phyloP scores from a whole-genome alignment of 441 rosid genomes.

The Erysimum pusillum region DNA sequence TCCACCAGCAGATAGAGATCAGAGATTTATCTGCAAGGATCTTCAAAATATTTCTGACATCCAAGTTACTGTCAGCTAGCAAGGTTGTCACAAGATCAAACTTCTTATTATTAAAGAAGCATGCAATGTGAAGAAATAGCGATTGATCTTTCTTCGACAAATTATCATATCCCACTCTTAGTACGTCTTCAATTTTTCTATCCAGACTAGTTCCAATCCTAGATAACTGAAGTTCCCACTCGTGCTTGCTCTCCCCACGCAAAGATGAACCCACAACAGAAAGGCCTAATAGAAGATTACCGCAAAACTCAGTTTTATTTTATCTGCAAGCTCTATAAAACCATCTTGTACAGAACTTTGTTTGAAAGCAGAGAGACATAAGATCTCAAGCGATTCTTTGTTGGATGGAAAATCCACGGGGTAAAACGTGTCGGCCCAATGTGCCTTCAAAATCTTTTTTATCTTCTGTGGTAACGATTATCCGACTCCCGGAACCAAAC shows the following conservation, averaged over 20 bases:
- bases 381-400: slow-evolving; percentile 34
- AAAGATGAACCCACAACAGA: slow-evolving; percentile 31
- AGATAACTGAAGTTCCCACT: slow-evolving; percentile 13
- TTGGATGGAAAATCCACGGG: neutral
- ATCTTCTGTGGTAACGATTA: slow-evolving; percentile 43
- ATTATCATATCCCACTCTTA: neutral
- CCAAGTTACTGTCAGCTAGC: neutral
- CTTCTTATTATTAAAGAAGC: neutral
- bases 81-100: neutral
- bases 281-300: slow-evolving; percentile 40
- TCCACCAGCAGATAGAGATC: neutral
- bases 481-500: slow-evolving; percentile 36
- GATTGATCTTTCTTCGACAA: neutral
- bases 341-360: neutral
- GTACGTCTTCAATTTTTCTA: neutral
- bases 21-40: neutral
- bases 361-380: slow-evolving; percentile 27
- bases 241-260: neutral
- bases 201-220: neutral
- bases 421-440: neutral
- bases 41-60: neutral
- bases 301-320: neutral
- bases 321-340: neutral
- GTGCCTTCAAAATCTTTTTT: neutral
- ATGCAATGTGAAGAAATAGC: slow-evolving; percentile 23